Conservation (phyloP, 306 rosid species). For the Rosa rugosa region DNA sequence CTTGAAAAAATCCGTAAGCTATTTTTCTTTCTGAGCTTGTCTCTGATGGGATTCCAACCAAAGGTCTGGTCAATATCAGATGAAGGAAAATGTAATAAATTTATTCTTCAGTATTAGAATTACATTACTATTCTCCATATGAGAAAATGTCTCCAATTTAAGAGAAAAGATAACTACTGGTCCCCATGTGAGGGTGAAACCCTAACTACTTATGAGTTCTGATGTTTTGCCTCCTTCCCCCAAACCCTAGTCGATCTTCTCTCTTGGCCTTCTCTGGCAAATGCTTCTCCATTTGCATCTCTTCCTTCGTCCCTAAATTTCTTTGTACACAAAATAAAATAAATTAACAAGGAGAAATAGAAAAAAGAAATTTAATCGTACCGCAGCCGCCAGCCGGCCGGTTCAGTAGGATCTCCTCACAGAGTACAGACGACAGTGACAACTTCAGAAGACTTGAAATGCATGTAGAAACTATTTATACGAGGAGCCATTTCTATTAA, state of each 20-base stretch:
- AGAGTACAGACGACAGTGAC: background rate
- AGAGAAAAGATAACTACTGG: no score
- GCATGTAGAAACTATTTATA: background rate
- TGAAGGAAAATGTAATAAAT: background rate
- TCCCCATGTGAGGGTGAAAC: no score
- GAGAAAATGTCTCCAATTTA: no score
- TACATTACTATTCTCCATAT: no score
- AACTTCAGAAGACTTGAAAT: background rate
- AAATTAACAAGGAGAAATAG: no score
- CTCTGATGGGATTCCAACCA: background rate
- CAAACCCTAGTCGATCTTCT: background rate
- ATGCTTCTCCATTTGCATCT: background rate
- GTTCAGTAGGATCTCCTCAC: background rate
- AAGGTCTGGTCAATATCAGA: background rate
- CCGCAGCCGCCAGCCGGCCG: background rate
- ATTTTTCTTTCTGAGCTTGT: no score
- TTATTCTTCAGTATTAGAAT: no score
- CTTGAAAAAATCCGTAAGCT: no score
- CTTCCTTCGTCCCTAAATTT: background rate
- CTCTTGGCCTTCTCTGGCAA: background rate
- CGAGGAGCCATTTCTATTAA: background rate
- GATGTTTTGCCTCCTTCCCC: background rate
- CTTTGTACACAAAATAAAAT: background rate
- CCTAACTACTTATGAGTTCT: no score
- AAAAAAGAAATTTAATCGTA: background rate